These are phyloP conservation scores for Teunomyces cretensis DNA, from an alignment of 805 yeast species.

Conservation along the genomic window DNA sequence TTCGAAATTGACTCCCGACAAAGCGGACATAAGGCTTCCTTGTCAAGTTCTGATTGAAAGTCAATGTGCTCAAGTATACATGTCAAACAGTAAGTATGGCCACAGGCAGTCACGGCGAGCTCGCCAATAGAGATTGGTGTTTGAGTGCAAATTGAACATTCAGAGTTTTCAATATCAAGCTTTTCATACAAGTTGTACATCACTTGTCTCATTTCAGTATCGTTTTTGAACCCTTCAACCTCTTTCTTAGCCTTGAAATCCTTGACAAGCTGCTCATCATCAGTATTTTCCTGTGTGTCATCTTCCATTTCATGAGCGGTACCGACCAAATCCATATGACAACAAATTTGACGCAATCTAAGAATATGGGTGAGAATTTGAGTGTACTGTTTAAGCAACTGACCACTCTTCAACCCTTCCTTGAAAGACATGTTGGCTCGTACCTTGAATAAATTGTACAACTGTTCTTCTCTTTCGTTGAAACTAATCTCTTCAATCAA, in stretches of 20 bases:
- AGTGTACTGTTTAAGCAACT: slow-evolving; percentile 68
- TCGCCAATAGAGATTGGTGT: slow-evolving; percentile 57
- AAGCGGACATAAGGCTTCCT: slow-evolving; percentile 65
- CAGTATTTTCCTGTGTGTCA: slow-evolving; percentile 17
- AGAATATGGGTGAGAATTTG: slow-evolving; percentile 80
- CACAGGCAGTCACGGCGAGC: slow-evolving; percentile 69
- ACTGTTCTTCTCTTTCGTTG: slow-evolving; percentile 59
- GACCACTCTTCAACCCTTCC: slow-evolving; percentile 62
- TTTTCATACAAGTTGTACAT: slow-evolving; percentile 29
- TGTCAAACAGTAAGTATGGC: slow-evolving; percentile 72
- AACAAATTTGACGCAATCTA: slow-evolving; percentile 83
- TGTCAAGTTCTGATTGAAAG: slow-evolving; percentile 54
- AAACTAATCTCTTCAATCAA: slow-evolving; percentile 66
- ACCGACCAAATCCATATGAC: slow-evolving; percentile 71
- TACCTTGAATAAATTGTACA: slow-evolving; percentile 68
- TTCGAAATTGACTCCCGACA: slow-evolving; percentile 62
- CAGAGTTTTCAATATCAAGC: slow-evolving; percentile 47
- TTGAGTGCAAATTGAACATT: slow-evolving; percentile 84
- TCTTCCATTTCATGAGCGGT: slow-evolving; percentile 54
- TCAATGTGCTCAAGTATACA: slow-evolving; percentile 76
- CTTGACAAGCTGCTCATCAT: slow-evolving; percentile 2
- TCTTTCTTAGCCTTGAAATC: slow-evolving; percentile 1
- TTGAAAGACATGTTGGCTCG: slow-evolving; percentile 64
- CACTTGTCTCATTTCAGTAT: slow-evolving; percentile 17
- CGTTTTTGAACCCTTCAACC: slow-evolving; percentile 17